Base-by-base conservation (phyloP, 202 grass and related monocot species). In the Digitaria exilis region DNA sequence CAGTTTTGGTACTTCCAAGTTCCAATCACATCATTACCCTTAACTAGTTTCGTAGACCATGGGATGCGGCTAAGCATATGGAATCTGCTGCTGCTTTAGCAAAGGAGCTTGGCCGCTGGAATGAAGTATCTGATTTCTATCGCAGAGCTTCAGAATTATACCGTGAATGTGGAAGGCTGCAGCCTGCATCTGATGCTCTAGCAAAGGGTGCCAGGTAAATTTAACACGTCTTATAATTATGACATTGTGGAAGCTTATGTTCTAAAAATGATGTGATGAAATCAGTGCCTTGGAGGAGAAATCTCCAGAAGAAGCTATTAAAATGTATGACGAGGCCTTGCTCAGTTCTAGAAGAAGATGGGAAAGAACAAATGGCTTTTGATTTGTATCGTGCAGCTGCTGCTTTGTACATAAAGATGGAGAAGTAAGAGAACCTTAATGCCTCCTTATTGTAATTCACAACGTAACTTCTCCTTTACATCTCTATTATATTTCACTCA, bases 31-130 rank as follows among this genome's bases (percentile, higher is more conserved):
- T 84, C 7, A 26, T 76, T 70, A 73, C 67, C 60, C 90, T 89
- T 96, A 82, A 82, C 86, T 76, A 85, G 52, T 78, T 87, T 63
- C 25, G 65, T 82, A 99, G 85, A 69, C 93, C 96, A 13, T 99
- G 96, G 96, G 96, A 99, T 94, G 96, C 96, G 44, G 96, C 96
- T 83, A 98, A 98, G 48, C 96, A 98, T 82, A 87, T 96, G 93
- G 96, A 98, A 72, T 93, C 93, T 87, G 96, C 96, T 90, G 96
- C 85, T 88, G 64, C 87, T 84, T 72, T 96, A 87, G 96, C 91
- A 62, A 98, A 98, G 82, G 96, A 98, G 71, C 86, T 98, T 86
- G 89, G 83, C 26, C 51, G 5, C n/a, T 98, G 93, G 88, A 94
- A 90, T 80, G 96, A 98, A 92, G 89, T 96, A 69, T 91, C 91